Evolutionary conservation across 352 stramenopile genomes (phyloP).

Genomic region (Phytophthora macrochlamydospora): DNA sequence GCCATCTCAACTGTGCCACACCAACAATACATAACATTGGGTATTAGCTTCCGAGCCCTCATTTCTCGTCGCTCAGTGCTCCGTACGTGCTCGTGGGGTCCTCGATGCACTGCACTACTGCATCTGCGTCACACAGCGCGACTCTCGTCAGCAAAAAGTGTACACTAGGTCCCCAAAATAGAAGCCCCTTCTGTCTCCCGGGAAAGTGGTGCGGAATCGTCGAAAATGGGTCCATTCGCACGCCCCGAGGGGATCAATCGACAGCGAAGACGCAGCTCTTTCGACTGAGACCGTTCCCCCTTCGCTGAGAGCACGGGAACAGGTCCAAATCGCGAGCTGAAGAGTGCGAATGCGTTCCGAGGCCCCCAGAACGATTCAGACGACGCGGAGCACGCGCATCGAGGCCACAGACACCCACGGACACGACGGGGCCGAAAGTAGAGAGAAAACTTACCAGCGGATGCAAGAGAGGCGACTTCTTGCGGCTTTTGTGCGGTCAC

Average conservation of each 20-base stretch:
- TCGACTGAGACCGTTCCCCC: slow-evolving; percentile 16
- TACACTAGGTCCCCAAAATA: slow-evolving; percentile 2
- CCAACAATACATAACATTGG: slow-evolving; percentile 32
- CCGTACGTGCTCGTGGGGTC: slow-evolving; percentile 34
- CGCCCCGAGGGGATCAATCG: slow-evolving; percentile 14
- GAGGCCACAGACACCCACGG: slow-evolving; percentile 19
- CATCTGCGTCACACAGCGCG: slow-evolving; percentile 32
- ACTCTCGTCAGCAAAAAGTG: slow-evolving; percentile 14
- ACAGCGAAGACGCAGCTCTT: slow-evolving; percentile 19
- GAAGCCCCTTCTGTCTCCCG: slow-evolving; percentile 16
- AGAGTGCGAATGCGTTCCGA: not conserved
- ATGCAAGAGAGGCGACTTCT: slow-evolving; percentile 31
- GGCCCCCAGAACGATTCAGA: slow-evolving; percentile 28
- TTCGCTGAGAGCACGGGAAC: slow-evolving; percentile 17
- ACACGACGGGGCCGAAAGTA: slow-evolving; percentile 2
- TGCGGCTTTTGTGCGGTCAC: slow-evolving; percentile 35
- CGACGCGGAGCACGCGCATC: slow-evolving; percentile 21
- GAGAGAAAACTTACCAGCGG: slow-evolving; percentile 33
- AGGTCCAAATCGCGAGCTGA: slow-evolving; percentile 15
- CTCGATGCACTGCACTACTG: slow-evolving; percentile 30
- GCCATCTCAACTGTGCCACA: slow-evolving; percentile 56
- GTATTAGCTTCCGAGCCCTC: slow-evolving; percentile 10
- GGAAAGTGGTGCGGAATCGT: slow-evolving; percentile 25
- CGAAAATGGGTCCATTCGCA: slow-evolving; percentile 28
- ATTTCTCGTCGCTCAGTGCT: slow-evolving; percentile 3